These are phyloP conservation scores for Aspergillus pseudoglaucus DNA, from an alignment of 2,329 filamentous ascomycete genomes.

Conservation along the genomic window DNA sequence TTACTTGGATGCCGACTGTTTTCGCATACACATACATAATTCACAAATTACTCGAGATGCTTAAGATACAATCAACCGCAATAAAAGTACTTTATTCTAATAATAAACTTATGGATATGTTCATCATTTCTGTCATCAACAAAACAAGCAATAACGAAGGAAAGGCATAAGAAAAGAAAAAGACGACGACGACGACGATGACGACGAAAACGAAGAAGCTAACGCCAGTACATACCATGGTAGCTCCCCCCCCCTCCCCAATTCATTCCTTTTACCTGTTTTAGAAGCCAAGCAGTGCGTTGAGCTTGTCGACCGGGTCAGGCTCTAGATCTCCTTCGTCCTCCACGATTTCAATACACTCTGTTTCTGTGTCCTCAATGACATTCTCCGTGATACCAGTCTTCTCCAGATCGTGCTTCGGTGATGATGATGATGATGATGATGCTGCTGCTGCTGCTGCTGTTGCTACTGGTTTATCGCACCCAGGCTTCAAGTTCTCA, in stretches of 20 bases:
- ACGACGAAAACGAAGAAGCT: too few species aligned
- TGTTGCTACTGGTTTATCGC: background rate
- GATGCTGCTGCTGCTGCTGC: background rate
- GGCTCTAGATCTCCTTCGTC: conserved; percentile 17
- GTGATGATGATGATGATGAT: too few species aligned
- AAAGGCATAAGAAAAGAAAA: too few species aligned
- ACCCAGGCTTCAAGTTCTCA: background rate
- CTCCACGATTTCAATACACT: conserved; percentile 16
- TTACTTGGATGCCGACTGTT: too few species aligned
- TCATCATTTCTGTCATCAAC: too few species aligned
- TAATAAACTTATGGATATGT: too few species aligned
- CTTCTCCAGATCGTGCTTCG: background rate
- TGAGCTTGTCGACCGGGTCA: conserved; percentile 20
- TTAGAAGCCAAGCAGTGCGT: conserved; percentile 12
- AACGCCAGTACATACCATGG: background rate
- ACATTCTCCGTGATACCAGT: background rate
- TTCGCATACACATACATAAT: too few species aligned
- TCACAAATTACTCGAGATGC: too few species aligned
- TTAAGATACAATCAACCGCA: too few species aligned
- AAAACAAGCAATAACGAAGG: too few species aligned
- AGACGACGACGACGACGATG: too few species aligned
- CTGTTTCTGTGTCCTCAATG: background rate
- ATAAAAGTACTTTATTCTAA: too few species aligned
- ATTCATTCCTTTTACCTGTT: background rate
- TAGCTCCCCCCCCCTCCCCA: background rate